Percentiles rank a stretch among this genome's conserved stretches.
Evolutionary conservation across 2,329 filamentous ascomycete species (phyloP).

Genomic region (Paraphoma sp.): DNA sequence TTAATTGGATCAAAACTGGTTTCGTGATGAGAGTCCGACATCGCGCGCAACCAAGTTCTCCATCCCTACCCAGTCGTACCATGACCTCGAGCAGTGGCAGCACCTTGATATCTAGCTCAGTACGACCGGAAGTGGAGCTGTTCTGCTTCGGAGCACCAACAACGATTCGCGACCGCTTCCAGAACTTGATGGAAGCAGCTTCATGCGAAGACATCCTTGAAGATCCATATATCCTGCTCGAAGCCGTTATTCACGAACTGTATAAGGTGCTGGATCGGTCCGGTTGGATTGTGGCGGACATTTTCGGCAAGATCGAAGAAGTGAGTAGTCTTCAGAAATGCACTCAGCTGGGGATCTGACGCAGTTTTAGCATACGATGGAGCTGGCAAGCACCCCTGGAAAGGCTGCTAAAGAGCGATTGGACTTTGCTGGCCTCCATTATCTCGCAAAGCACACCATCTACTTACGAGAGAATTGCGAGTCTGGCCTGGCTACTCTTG

Average conservation of each 20-base stretch:
- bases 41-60: neutral
- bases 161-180: conserved; percentile 22
- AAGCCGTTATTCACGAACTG: conserved; percentile 40
- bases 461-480: conserved; percentile 47
- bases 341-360: conserved; percentile 5
- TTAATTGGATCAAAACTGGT: conserved; percentile 33
- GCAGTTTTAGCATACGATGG: conserved; percentile 24
- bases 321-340: conserved; percentile 14
- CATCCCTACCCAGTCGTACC: conserved; percentile 11
- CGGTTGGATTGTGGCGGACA: conserved; percentile 35
- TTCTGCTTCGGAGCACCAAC: conserved; percentile 37
- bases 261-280: conserved; percentile 37
- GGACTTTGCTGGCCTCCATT: conserved; percentile 41
- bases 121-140: conserved; percentile 22
- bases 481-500: conserved; percentile 34
- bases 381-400: conserved; percentile 21
- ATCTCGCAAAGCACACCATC: conserved; percentile 48
- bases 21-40: conserved; percentile 30
- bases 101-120: conserved; percentile 3
- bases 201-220: conserved; percentile 27
- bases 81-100: conserved; percentile 20
- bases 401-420: conserved; percentile 25
- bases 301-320: conserved; percentile 42
- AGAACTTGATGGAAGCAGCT: conserved; percentile 11
- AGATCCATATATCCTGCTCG: conserved; percentile 42